Conservation (phyloP, 2,329 filamentous ascomycete genomes). For the Pseudogymnoascus sp. region DNA sequence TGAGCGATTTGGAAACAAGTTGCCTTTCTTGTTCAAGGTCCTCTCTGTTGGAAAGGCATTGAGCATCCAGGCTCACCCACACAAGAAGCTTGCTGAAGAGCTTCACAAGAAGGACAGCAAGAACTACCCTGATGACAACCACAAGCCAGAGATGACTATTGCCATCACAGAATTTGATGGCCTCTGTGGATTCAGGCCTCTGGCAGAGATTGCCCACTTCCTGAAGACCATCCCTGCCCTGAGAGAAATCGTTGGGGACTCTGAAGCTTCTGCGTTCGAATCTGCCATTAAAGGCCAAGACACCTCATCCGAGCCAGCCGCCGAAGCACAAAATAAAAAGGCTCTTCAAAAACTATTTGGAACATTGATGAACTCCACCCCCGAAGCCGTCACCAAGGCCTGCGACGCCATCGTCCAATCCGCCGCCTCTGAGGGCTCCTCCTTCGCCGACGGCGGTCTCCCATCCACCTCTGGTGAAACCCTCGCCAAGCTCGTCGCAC, state of each 20-base stretch:
- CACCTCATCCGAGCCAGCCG: slow-evolving; percentile 30
- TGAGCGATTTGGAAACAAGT: slow-evolving; percentile 68
- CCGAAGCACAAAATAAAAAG: slow-evolving; percentile 62
- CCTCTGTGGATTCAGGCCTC: slow-evolving; percentile 86
- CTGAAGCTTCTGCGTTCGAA: slow-evolving; percentile 51
- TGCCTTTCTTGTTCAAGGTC: slow-evolving; percentile 97
- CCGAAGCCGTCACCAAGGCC: slow-evolving; percentile 57
- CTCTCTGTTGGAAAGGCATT: slow-evolving; percentile 92
- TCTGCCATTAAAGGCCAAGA: slow-evolving; percentile 47
- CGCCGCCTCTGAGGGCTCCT: slow-evolving; percentile 58
- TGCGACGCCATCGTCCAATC: slow-evolving; percentile 63
- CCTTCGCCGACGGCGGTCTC: slow-evolving; percentile 70
- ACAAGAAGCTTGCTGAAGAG: slow-evolving; percentile 87
- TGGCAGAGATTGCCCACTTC: slow-evolving; percentile 82
- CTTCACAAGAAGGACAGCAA: slow-evolving; percentile 79
- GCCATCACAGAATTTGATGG: slow-evolving; percentile 95
- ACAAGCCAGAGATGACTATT: slow-evolving; percentile 99
- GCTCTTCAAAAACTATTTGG: slow-evolving; percentile 69
- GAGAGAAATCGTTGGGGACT: slow-evolving; percentile 58
- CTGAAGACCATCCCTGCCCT: slow-evolving; percentile 53
- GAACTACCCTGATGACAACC: slow-evolving; percentile 98
- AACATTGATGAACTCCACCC: slow-evolving; percentile 69
- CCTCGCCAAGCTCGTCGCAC: slow-evolving; percentile 67
- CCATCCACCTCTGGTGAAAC: slow-evolving; percentile 60
- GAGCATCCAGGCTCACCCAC: slow-evolving; percentile 93